Evolutionary conservation across 2,329 filamentous ascomycete species (phyloP).

Genomic region (Penicillium psychrosexuale): DNA sequence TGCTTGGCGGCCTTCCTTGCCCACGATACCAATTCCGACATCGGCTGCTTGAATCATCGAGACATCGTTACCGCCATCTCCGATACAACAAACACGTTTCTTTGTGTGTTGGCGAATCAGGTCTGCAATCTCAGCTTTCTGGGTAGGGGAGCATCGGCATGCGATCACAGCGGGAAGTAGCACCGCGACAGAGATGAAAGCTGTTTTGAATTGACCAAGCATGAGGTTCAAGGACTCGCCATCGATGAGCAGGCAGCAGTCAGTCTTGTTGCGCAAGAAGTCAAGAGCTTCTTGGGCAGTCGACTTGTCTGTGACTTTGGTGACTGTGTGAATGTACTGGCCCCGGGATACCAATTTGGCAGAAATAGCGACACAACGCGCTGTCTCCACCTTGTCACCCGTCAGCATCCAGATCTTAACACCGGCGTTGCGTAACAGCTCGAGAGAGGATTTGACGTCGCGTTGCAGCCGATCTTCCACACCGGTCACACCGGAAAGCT

Average conservation of each 20-base stretch:
- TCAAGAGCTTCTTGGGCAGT: constrained; percentile 84
- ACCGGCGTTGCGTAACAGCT: constrained; percentile 90
- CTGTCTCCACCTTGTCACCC: constrained; percentile 97
- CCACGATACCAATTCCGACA: constrained; percentile 95
- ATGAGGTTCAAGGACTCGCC: constrained; percentile 85
- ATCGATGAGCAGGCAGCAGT: constrained; percentile 89
- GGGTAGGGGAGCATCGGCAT: constrained; percentile 92
- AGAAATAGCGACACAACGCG: constrained; percentile 90
- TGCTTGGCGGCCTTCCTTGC: constrained; percentile 94
- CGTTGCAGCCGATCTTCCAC: constrained; percentile 96
- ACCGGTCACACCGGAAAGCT: constrained; percentile 93
- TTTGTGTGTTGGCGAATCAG: constrained; percentile 89
- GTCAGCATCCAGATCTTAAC: constrained; percentile 99
- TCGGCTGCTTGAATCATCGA: constrained; percentile 99
- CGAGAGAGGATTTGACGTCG: constrained; percentile 91
- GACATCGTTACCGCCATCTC: constrained; percentile 96
- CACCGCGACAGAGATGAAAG: constrained; percentile 87
- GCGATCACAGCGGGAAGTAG: constrained; percentile 87
- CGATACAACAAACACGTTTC: constrained; percentile 95
- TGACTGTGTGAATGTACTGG: constrained; percentile 92
- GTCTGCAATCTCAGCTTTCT: constrained; percentile 90
- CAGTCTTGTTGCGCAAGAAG: constrained; percentile 77
- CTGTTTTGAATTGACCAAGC: constrained; percentile 73
- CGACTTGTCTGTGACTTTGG: constrained; percentile 78
- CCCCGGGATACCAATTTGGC: constrained; percentile 90